Conservation (phyloP, 2,329 filamentous ascomycete species). For the Fusarium sp. region DNA sequence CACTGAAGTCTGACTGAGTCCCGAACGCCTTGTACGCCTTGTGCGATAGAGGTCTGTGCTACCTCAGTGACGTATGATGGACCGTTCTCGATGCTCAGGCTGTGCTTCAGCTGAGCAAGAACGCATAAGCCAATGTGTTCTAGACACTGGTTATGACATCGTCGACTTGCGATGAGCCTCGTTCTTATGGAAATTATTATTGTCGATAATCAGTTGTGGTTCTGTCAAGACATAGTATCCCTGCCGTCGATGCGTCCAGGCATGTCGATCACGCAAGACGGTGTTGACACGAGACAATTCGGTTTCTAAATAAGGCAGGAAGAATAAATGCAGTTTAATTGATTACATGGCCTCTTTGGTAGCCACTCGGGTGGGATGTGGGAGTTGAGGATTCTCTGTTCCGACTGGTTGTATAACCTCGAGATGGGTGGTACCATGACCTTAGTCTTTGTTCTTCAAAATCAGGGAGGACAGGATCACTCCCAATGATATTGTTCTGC, state of each 20-base stretch:
- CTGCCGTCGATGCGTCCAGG: conserved; percentile 22
- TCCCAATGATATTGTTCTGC: not conserved
- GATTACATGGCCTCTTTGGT: conserved; percentile 5
- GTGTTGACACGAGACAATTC: conserved; percentile 4
- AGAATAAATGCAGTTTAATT: conserved; percentile 13
- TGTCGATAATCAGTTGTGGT: conserved; percentile 5
- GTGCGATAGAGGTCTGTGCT: conserved; percentile 9
- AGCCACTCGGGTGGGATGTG: conserved; percentile 6
- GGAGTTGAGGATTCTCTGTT: conserved; percentile 7
- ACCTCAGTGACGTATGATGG: conserved; percentile 40
- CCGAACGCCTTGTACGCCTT: conserved; percentile 1
- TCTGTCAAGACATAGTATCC: conserved; percentile 5
- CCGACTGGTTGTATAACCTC: conserved; percentile 13
- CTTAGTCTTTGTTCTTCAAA: not conserved
- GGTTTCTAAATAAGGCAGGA: conserved; percentile 2
- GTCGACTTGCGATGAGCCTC: conserved; percentile 8
- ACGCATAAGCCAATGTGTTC: conserved; percentile 26
- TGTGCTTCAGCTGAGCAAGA: conserved; percentile 20
- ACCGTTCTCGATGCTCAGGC: conserved; percentile 42
- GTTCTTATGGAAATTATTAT: not conserved
- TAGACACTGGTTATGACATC: conserved; percentile 23
- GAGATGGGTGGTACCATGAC: not conserved
- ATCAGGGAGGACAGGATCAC: not conserved
- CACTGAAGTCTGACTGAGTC: not conserved
- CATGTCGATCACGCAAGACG: conserved; percentile 28